These are phyloP conservation scores for Fraxinus latifolia DNA, from an alignment of 305 asterid genomes.

Conservation along the genomic window DNA sequence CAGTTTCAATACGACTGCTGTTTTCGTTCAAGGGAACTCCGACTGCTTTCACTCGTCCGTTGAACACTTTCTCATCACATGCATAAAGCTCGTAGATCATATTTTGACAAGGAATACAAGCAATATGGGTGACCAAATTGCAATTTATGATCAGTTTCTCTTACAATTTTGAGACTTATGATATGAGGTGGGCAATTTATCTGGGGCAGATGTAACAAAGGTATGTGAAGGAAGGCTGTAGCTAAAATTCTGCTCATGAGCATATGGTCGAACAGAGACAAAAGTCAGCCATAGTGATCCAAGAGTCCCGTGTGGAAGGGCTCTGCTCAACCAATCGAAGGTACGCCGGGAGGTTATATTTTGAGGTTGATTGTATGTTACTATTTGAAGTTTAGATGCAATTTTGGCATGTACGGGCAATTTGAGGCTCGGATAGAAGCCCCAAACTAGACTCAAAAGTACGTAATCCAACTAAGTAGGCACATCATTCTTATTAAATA, in stretches of 20 bases:
- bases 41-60: background rate
- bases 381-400: background rate
- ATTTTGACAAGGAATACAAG: background rate
- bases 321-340: background rate
- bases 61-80: background rate
- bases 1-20: background rate
- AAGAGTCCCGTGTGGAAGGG: background rate
- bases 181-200: background rate
- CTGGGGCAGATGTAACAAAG: background rate
- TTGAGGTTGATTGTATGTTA: background rate
- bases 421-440: background rate
- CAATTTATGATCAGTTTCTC: background rate
- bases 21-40: background rate
- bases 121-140: background rate
- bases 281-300: background rate
- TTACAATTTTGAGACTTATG: background rate
- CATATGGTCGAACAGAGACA: background rate
- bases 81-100: background rate
- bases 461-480: background rate
- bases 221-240: background rate
- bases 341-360: background rate
- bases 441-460: background rate
- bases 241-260: background rate
- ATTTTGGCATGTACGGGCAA: background rate
- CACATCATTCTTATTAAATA: background rate